Evolutionary conservation across 805 yeast genomes (phyloP).

Genomic region (Groenewaldozyma salmanticensis): DNA sequence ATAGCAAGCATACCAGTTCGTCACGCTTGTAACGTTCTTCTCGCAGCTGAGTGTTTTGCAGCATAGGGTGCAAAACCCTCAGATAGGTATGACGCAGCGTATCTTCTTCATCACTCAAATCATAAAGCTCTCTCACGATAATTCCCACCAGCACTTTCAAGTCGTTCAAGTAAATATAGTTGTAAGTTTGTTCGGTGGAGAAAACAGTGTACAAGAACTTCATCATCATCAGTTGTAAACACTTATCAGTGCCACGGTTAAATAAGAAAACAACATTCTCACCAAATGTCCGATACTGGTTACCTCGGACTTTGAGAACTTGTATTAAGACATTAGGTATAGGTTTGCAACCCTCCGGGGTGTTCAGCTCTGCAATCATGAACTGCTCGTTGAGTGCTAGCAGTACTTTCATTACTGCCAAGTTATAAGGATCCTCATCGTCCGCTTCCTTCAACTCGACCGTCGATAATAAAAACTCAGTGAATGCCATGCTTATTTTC

Average conservation of each 20-base stretch:
- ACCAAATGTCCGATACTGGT: conserved; percentile 44
- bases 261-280: conserved; percentile 65
- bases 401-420: conserved; percentile 59
- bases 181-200: conserved; percentile 53
- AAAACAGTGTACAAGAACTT: conserved; percentile 69
- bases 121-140: conserved; percentile 65
- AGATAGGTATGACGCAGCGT: conserved; percentile 59
- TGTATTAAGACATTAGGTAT: conserved; percentile 36
- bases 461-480: conserved; percentile 39
- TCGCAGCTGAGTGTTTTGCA: conserved; percentile 54
- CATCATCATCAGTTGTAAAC: conserved; percentile 66
- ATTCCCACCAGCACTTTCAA: conserved; percentile 77
- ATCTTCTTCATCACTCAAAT: conserved; percentile 52
- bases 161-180: conserved; percentile 73
- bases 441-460: conserved; percentile 29
- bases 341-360: conserved; percentile 1
- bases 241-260: conserved; percentile 61
- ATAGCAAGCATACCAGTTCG: conserved; percentile 43
- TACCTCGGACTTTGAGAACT: conserved; percentile 37
- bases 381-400: conserved; percentile 81
- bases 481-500: conserved; percentile 35
- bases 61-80: conserved; percentile 62
- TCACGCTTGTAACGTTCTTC: conserved; percentile 47
- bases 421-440: conserved; percentile 46
- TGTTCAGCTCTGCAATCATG: conserved; percentile 42